phyloP scores from a whole-genome alignment of 257 asterid species.

The Solanum pimpinellifolium region DNA sequence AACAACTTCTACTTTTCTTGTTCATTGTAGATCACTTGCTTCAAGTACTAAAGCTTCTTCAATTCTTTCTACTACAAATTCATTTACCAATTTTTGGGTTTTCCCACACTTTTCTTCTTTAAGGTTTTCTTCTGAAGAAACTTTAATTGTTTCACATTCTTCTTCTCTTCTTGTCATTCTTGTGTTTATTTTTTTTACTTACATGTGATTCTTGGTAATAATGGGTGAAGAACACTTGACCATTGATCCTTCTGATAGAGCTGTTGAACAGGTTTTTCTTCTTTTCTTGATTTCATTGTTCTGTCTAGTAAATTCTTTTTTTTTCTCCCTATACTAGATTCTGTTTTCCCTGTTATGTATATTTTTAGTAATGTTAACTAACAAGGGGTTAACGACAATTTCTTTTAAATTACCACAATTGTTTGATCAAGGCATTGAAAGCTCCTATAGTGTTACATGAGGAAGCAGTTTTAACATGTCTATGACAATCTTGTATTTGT shows the following conservation, averaged over 20 bases:
- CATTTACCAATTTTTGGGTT: neutral
- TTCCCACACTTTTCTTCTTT: neutral
- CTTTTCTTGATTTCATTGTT: neutral
- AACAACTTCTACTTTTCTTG: neutral
- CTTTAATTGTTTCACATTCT: neutral
- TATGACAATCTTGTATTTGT: neutral
- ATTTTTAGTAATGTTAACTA: neutral
- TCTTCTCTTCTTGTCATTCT: constrained; percentile 1
- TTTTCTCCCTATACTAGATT: neutral
- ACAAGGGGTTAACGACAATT: neutral
- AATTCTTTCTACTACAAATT: neutral
- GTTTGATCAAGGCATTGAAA: neutral
- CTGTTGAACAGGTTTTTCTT: constrained; percentile 9
- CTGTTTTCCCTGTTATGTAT: neutral
- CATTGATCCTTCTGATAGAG: constrained; percentile 1
- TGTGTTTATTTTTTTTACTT: constrained; percentile 6
- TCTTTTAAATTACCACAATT: neutral
- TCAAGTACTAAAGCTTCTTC: neutral
- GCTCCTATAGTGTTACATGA: neutral
- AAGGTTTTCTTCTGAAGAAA: constrained; percentile 17
- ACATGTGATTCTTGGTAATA: neutral
- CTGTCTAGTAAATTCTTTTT: neutral
- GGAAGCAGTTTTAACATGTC: neutral
- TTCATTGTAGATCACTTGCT: neutral
- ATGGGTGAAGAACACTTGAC: constrained; percentile 14